Percentiles rank a stretch among this genome's conserved stretches.
Evolutionary conservation across 495 filamentous ascomycete species (phyloP).

Genomic region (Lentithecium fluviatile): DNA sequence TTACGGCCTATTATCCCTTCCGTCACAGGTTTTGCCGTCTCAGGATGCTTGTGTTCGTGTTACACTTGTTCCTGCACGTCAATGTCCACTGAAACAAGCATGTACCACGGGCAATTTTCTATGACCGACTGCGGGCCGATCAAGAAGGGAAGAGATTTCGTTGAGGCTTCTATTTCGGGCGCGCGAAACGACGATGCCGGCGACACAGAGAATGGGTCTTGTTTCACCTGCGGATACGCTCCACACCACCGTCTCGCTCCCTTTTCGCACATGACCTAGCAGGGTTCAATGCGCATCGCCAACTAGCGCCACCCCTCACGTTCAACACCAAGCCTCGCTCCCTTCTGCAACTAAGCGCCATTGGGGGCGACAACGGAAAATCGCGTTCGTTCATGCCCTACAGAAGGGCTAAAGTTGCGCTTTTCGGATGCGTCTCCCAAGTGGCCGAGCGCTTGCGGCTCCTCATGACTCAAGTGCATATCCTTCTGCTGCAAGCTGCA

Average conservation of each 20-base stretch:
- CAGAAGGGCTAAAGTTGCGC: neutral
- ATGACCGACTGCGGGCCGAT: conserved; percentile 26
- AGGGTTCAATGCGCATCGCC: neutral
- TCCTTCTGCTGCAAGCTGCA: conserved; percentile 25
- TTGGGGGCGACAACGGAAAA: neutral
- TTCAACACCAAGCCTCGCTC: neutral
- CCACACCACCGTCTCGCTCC: conserved; percentile 17
- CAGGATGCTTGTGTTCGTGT: conserved; percentile 9
- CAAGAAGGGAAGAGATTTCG: neutral
- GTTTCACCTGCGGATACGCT: conserved; percentile 25
- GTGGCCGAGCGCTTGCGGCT: conserved; percentile 30
- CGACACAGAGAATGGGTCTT: conserved; percentile 18
- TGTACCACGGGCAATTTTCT: conserved; percentile 14
- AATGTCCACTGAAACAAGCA: conserved; percentile 24
- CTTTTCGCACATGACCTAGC: conserved; percentile 15
- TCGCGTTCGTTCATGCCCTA: neutral
- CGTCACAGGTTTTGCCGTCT: conserved; percentile 16
- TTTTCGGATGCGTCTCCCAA: neutral
- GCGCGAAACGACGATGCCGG: neutral
- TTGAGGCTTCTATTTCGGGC: conserved; percentile 16
- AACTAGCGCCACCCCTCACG: conserved; percentile 16
- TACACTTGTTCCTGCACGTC: conserved; percentile 27
- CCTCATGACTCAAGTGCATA: conserved; percentile 29
- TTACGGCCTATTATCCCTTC: conserved; percentile 1
- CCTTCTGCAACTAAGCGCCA: conserved; percentile 29